These are phyloP conservation scores for Lepidopterella palustris DNA, from an alignment of 495 filamentous ascomycete species.

Conservation along the genomic window DNA sequence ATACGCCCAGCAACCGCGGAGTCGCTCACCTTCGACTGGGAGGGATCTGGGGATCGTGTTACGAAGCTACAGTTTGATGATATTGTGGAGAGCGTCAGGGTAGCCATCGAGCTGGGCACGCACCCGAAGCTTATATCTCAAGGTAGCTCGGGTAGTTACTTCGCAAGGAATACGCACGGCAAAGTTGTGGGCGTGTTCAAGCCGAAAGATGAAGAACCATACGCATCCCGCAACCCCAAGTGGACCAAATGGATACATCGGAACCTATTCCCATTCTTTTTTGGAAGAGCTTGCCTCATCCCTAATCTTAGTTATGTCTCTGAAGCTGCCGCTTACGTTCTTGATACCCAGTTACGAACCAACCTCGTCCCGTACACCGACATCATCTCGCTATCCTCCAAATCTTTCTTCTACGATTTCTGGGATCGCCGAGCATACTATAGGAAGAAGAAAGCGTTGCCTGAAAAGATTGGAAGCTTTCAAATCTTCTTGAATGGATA, in stretches of 20 bases:
- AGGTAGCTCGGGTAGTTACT: conserved; percentile 96
- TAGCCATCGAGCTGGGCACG: conserved; percentile 83
- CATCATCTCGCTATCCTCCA: conserved; percentile 88
- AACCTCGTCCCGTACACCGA: conserved; percentile 94
- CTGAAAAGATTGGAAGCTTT: conserved; percentile 89
- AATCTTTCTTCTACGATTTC: conserved; percentile 95
- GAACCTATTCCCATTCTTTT: conserved; percentile 87
- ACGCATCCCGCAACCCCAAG: conserved; percentile 49
- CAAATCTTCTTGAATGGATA: conserved; percentile 96
- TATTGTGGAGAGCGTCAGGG: conserved; percentile 79
- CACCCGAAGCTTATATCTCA: conserved; percentile 96
- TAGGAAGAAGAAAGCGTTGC: conserved; percentile 78
- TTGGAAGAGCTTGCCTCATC: conserved; percentile 91
- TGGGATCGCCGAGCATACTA: conserved; percentile 90
- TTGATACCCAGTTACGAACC: conserved; percentile 84
- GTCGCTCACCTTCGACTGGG: conserved; percentile 51
- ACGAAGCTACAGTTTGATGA: conserved; percentile 78
- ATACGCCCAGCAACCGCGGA: conserved; percentile 71
- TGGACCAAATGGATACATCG: conserved; percentile 44
- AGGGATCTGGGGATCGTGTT: conserved; percentile 50
- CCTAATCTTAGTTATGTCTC: conserved; percentile 99
- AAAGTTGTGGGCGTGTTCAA: conserved; percentile 98
- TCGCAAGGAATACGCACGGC: conserved; percentile 82
- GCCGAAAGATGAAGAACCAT: conserved; percentile 98
- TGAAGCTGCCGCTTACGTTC: conserved; percentile 91